Base-by-base conservation (phyloP, 441 rosid species). In the Arabidopsis lyrata region DNA sequence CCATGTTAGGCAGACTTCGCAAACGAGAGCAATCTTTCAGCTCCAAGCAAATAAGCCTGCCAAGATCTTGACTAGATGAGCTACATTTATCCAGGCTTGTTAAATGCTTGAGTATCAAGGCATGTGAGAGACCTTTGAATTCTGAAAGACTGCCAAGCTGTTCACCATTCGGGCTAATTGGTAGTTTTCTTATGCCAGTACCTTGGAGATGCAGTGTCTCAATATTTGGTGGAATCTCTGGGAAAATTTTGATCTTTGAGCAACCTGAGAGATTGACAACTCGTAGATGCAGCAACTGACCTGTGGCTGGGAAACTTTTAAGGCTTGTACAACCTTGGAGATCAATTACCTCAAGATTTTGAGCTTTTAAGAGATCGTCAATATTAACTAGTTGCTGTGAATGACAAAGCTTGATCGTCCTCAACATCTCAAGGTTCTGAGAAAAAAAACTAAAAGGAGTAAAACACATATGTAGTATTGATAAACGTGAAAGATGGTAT, bases 1-100 rank as follows among this genome's bases (percentile, higher is more conserved):
- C 3, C 72, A 73, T 64, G 15, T 35, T 5, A 0, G 77, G 77
- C 20, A 73, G 66, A 57, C 59, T 56, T 29, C 0, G 9, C 32
- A 73, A 27, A 73, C 41, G 6, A 55, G 52, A 42, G 56, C 79
- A 69, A 15, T 56, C 59, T 50, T 53, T 67, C 63, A 76, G 24
- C 1, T 69, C 35, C 49, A 68, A 11, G 18, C 36, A 34, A 42
- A 31, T 18, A 38, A 74, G 78, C 16, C 67, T 74, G 3, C 52
- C 18, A 59, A 48, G 53, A 66, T 48, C 2, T 35, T 22, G 49
- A 18, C 5, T 0, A 32, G 49, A 22, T 15, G 77, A 34, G 34
- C 39, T 44, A 0, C 2, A 4, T 27, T 73, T 48, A 31, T 1
- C 0, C 9, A 55, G 6, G 7, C 22, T 55, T 32, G 16, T 10